phyloP scores from a whole-genome alignment of 163 green algal genomes.

The Chlorella variabilis region DNA sequence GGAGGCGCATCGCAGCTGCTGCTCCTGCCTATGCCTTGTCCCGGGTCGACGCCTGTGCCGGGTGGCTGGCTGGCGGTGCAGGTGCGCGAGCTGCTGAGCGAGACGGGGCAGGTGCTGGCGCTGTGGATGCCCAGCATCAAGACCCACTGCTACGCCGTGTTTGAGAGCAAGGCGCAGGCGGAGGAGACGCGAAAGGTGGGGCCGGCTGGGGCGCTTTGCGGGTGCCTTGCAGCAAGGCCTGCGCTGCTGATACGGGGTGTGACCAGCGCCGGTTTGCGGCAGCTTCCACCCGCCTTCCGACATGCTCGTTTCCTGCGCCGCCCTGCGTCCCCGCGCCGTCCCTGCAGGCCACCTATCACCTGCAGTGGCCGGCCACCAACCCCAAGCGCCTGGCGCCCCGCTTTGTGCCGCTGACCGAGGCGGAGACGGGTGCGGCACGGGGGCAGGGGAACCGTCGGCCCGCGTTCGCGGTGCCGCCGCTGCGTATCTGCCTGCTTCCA shows the following conservation, averaged over 20 bases:
- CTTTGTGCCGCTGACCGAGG: constrained; percentile 68
- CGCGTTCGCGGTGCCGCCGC: no score
- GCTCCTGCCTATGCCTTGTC: no score
- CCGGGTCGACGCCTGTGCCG: neutral
- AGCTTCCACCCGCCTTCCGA: no score
- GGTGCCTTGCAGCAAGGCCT: no score
- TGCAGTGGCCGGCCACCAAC: constrained; percentile 74
- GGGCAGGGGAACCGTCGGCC: neutral
- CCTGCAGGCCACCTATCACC: constrained; percentile 53
- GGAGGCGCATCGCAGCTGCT: no score
- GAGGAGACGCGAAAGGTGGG: constrained; percentile 54
- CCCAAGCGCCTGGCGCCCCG: constrained; percentile 58
- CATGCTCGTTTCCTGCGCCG: no score
- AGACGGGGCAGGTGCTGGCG: constrained; percentile 61
- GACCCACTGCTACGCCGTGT: constrained; percentile 74
- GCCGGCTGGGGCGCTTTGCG: neutral
- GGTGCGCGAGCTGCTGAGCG: constrained; percentile 56
- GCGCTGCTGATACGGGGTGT: no score
- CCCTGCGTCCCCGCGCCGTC: no score
- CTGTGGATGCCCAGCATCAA: constrained; percentile 88
- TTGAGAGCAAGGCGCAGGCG: constrained; percentile 63
- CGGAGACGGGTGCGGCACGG: constrained; percentile 36
- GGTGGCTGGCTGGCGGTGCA: neutral
- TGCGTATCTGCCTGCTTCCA: no score
- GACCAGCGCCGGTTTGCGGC: no score